Evolutionary conservation across 306 rosid species (phyloP), one percentile per base, ranked within the genome.

Genomic region (Dryas drummondii): DNA sequence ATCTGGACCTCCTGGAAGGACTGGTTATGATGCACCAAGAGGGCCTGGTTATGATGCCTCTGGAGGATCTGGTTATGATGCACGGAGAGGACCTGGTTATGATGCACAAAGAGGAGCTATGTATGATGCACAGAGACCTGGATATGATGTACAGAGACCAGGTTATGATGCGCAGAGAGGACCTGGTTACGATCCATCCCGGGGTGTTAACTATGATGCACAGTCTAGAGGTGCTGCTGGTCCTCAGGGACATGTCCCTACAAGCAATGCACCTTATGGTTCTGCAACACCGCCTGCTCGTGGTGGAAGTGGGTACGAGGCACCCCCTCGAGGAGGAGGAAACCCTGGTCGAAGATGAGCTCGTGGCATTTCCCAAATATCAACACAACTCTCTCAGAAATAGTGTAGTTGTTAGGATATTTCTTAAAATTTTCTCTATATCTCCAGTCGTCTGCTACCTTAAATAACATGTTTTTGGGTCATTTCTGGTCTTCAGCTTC

Each of bases 301-400:
- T 14, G 64, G 83, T 70, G 86, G 83, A 63, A 80, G 71, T 66
- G 97, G 88, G 22, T 89, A 81, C 0, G 92, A 91, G 57, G 85
- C 86, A 62, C 82, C 71, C 5, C 51, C 87, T 55, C 94, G 90
- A 58, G 91, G 91, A 52, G 91, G 89, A 50, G 88, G 83, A 79
- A 91, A 93, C 83, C 89, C 88, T 3, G 81, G 41, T 40, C 85
- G 94, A 83, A 83, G 92, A 87, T 86, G 92, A 94, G 68, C 70
- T 54, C 32, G 52, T 74, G 77, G 44, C 65, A 13, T 79, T 56
- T 27, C 22, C 68, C 27, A 6, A 40, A 32, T 42, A 22, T 42
- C 6, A 8, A 5, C 11, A 52, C 58, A 56, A 51, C 48, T 71
- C 56, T 47, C 58, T 58, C n/a, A 22, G 27, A 74, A 26, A 47